Evolutionary conservation across 2,329 filamentous ascomycete genomes (phyloP).

Genomic region (Aurifilum marmelostoma): DNA sequence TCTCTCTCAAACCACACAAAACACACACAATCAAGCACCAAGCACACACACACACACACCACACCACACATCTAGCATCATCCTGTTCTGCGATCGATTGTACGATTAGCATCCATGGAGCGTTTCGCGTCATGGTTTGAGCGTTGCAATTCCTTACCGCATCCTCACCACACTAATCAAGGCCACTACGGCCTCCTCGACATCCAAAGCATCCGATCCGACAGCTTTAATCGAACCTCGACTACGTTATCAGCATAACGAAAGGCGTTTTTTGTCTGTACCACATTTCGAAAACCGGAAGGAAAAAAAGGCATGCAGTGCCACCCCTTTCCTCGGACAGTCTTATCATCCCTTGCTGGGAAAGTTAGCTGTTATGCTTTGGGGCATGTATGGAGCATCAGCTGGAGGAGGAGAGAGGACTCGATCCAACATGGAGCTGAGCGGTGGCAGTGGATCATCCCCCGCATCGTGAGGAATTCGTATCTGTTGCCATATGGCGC

Average conservation of each 20-base stretch:
- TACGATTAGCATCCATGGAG: slow-evolving; percentile 27
- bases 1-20: neutral
- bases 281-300: neutral
- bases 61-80: slow-evolving; percentile 2
- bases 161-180: slow-evolving; percentile 8
- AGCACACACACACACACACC: neutral
- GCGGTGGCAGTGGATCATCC: neutral
- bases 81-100: slow-evolving; percentile 26
- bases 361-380: neutral
- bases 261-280: slow-evolving; percentile 16
- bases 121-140: slow-evolving; percentile 20
- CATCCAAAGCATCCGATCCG: slow-evolving; percentile 20
- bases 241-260: slow-evolving; percentile 21
- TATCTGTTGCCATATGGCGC: neutral
- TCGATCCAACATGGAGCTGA: neutral
- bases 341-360: neutral
- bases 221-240: slow-evolving; percentile 11
- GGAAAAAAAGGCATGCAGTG: neutral
- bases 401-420: neutral
- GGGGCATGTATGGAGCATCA: neutral
- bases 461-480: neutral
- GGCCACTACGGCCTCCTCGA: slow-evolving; percentile 11
- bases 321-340: neutral
- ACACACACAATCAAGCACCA: neutral
- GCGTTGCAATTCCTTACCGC: slow-evolving; percentile 21